phyloP scores from a whole-genome alignment of 2,329 filamentous ascomycete genomes.

The Lomentospora prolificans region DNA sequence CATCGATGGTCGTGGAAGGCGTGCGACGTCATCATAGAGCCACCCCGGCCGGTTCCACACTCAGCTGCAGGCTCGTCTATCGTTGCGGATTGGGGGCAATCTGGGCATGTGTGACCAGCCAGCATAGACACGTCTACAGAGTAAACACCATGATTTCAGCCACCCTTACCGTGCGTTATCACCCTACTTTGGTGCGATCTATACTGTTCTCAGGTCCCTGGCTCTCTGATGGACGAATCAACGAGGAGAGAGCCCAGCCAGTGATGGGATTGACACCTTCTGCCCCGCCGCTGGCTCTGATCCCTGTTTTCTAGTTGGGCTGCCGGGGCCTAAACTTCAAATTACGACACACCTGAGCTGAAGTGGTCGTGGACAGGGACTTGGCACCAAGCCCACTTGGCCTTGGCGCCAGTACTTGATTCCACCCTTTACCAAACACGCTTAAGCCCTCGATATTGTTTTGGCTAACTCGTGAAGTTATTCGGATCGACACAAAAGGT shows the following conservation, averaged over 20 bases:
- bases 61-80: too few species aligned
- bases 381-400: neutral
- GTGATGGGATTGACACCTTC: slow-evolving; percentile 1
- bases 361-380: neutral
- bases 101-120: neutral
- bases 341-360: slow-evolving; percentile 1
- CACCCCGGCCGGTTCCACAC: neutral
- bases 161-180: neutral
- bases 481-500: too few species aligned
- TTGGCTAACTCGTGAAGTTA: too few species aligned
- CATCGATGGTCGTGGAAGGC: neutral
- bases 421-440: neutral
- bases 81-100: too few species aligned
- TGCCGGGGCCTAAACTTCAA: neutral
- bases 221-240: neutral
- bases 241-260: neutral
- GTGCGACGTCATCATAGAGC: neutral
- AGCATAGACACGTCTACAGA: neutral
- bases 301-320: neutral
- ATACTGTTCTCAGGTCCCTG: neutral
- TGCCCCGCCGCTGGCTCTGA: neutral
- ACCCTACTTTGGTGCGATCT: neutral
- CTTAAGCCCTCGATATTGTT: too few species aligned
- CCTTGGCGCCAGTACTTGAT: neutral
- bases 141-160: slow-evolving; percentile 2